Percentiles rank a stretch among this genome's conserved stretches.
Evolutionary conservation across 2,329 filamentous ascomycete species (phyloP).

Genomic region (Aspergillus sojae): DNA sequence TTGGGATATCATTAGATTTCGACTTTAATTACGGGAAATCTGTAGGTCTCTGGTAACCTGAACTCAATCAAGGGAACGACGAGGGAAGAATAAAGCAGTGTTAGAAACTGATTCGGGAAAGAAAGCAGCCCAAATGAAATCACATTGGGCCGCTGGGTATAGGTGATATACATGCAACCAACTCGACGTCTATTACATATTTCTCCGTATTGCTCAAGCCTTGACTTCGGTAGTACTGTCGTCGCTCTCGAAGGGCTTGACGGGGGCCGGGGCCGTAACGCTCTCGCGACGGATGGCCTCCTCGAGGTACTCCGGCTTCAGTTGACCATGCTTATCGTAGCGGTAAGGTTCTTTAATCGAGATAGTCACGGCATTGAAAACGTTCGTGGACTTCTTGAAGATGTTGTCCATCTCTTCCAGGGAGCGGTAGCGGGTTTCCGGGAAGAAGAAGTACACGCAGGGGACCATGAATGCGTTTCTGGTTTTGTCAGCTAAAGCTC

Average conservation of each 20-base stretch:
- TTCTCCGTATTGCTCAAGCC: conserved; percentile 2
- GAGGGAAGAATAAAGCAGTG: not conserved
- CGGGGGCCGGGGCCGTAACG: conserved; percentile 9
- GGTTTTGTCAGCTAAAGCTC: conserved; percentile 51
- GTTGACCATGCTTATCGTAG: conserved; percentile 60
- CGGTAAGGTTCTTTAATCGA: conserved; percentile 56
- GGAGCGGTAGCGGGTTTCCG: conserved; percentile 61
- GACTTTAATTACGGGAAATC: too few species aligned
- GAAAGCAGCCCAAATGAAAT: not conserved
- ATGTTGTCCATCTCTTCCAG: conserved; percentile 72
- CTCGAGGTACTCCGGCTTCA: conserved; percentile 53
- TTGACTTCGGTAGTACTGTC: conserved; percentile 24
- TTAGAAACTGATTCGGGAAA: not conserved
- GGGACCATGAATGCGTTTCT: conserved; percentile 60
- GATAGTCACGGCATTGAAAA: conserved; percentile 52
- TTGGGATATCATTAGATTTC: not conserved
- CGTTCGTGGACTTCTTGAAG: conserved; percentile 57
- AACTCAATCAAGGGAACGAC: not conserved
- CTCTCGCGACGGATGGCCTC: conserved; percentile 34
- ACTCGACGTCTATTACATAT: not conserved
- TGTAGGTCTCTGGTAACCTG: too few species aligned
- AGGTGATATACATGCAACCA: not conserved
- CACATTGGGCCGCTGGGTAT: not conserved
- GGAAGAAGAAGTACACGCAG: conserved; percentile 63
- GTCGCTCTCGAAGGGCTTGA: conserved; percentile 27